Evolutionary conservation across 169 alveolate genomes (phyloP).

Genomic region (Eimeria praecox): DNA sequence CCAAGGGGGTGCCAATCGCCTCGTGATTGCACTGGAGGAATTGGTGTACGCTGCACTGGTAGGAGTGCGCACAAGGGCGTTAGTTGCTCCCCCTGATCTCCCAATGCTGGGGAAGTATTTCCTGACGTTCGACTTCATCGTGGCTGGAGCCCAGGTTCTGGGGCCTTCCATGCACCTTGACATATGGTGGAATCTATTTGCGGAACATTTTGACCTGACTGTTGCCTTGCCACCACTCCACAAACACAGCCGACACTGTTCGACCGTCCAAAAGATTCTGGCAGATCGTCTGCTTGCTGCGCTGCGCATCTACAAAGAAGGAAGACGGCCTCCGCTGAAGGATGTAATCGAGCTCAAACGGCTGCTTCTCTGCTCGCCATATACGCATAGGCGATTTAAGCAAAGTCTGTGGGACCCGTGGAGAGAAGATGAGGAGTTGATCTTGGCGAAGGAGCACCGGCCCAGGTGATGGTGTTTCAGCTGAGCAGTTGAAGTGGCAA

Average conservation of each 20-base stretch:
- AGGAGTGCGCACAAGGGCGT: too few relatives aligned
- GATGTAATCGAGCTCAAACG: neutral
- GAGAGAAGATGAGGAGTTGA: neutral
- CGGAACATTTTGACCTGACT: neutral
- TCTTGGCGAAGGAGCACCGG: neutral
- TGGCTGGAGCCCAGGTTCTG: neutral
- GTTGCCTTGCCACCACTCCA: too few relatives aligned
- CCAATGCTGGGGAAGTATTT: neutral
- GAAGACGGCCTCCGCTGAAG: neutral
- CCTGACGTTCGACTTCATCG: neutral
- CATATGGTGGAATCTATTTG: neutral
- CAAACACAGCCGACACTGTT: neutral
- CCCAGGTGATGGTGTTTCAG: neutral
- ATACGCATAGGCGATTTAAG: neutral
- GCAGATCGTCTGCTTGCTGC: neutral
- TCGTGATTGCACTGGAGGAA: neutral
- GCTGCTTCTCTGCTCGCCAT: constrained; percentile 1
- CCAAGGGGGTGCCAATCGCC: neutral
- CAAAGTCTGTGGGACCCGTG: neutral
- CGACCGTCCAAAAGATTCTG: neutral
- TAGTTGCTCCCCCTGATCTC: neutral
- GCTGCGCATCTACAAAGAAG: neutral
- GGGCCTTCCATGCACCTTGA: neutral
- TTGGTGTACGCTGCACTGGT: neutral
- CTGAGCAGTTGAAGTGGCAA: neutral